phyloP scores from a whole-genome alignment of 495 filamentous ascomycete species.

The Aspergillus cristatus region DNA sequence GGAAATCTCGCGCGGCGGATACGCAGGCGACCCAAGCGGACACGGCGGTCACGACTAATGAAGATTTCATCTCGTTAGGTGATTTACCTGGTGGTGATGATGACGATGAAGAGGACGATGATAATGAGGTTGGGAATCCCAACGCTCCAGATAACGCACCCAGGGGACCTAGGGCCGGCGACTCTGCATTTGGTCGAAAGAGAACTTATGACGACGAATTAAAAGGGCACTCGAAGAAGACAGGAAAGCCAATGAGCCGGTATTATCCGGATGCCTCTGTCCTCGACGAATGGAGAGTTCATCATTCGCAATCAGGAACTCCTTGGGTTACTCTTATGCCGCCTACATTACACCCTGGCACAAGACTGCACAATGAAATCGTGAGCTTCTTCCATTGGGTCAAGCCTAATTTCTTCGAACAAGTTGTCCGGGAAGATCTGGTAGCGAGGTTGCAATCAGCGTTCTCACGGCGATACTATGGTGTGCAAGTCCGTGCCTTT shows the following conservation, averaged over 20 bases:
- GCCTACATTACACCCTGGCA: slow-evolving; percentile 21
- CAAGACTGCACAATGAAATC: slow-evolving; percentile 71
- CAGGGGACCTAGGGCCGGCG: slow-evolving; percentile 19
- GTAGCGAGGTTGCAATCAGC: slow-evolving; percentile 50
- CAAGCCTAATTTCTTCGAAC: slow-evolving; percentile 66
- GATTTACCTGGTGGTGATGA: slow-evolving; percentile 46
- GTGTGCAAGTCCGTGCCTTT: slow-evolving; percentile 60
- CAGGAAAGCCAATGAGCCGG: slow-evolving; percentile 35
- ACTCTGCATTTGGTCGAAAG: slow-evolving; percentile 46
- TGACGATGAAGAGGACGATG: slow-evolving; percentile 30
- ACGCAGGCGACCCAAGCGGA: slow-evolving; percentile 36
- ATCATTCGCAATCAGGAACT: slow-evolving; percentile 32
- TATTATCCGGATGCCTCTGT: slow-evolving; percentile 39
- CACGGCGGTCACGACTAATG: slow-evolving; percentile 49
- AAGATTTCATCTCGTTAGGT: slow-evolving; percentile 80
- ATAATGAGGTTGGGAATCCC: slow-evolving; percentile 4
- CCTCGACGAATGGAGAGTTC: slow-evolving; percentile 46
- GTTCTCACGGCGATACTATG: slow-evolving; percentile 41
- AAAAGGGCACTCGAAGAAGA: slow-evolving; percentile 36
- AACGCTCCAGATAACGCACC: slow-evolving; percentile 29
- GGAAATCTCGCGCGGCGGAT: slow-evolving; percentile 60
- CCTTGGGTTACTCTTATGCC: slow-evolving; percentile 50
- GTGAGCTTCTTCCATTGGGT: slow-evolving; percentile 82
- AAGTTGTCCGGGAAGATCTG: slow-evolving; percentile 62
- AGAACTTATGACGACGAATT: slow-evolving; percentile 62